Evolutionary conservation across 176 grass and related monocot genomes (phyloP), one percentile per base, ranked within the genome.

Genomic region (Avena atlantica): DNA sequence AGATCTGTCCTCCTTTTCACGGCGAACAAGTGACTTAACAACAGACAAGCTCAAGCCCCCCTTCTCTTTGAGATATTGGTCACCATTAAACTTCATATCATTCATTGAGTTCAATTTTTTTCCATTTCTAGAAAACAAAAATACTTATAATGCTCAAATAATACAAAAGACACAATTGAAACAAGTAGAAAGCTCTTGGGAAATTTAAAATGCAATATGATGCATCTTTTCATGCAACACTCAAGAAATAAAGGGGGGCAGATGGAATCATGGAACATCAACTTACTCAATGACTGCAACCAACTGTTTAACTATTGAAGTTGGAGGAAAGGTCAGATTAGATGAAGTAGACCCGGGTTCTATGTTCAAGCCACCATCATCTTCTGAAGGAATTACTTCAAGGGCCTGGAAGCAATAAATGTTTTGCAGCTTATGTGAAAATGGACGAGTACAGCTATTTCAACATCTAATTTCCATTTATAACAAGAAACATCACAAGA

Each of bases 1-100:
- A 0, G 37, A 84, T 76, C 88, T 91, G 42, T 97, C 89, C n/a
- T 98, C 97, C 79, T 91, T 99, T 77, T 99, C 92, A 49, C 94
- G 90, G 44, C 90, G 85, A 87, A 99, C 92, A 86, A 99, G 87
- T 88, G 93, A 99, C 81, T 96, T 99, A 81, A 99, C 89, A 77
- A 85, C 87, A 90, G 92, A 96, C 13, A 99, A 91, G 78, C 90
- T 96, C 91, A 96, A 90, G 76, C 97, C 86, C 15, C 86, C 87
- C 78, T 94, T 99, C 63, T 96, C 97, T 84, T 96, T 98, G 9
- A 86, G 78, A 59, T 87, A 77, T 79, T 92, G 87, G 24, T 94
- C 90, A 31, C 90, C 90, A 85, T 61, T 76, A 71, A 83, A 86
- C 83, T 64, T 91, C 82, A 94, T 87, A 79, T 93, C 92, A 84